A percentile compares a stretch with the other conserved stretches of the same genome.
These are phyloP conservation scores for Exophiala sp. DNA, from an alignment of 2,329 filamentous ascomycete genomes.

Conservation along the genomic window DNA sequence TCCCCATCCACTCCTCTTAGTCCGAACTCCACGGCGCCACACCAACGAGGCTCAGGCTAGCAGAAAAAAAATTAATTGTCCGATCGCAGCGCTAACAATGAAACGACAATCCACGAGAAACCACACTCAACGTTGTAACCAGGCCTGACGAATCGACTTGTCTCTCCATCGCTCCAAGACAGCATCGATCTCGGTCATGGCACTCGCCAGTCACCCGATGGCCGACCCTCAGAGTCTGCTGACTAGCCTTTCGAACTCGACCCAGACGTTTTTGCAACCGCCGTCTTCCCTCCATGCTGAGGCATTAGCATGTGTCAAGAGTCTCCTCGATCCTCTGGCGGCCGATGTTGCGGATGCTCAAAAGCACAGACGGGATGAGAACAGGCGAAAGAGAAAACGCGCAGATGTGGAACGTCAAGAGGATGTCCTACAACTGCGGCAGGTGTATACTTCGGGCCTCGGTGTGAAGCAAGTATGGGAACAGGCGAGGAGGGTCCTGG, in stretches of 20 bases:
- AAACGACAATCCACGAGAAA: not conserved
- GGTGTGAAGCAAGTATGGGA: slow-evolving; percentile 89
- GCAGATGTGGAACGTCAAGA: slow-evolving; percentile 39
- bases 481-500: slow-evolving; percentile 80
- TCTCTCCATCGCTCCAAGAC: no score
- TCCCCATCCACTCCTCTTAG: no score
- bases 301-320: slow-evolving; percentile 72
- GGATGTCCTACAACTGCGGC: slow-evolving; percentile 70
- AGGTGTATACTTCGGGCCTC: slow-evolving; percentile 82
- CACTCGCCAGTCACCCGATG: not conserved
- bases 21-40: no score
- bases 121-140: not conserved
- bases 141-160: not conserved
- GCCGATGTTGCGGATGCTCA: slow-evolving; percentile 70
- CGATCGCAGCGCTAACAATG: not conserved
- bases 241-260: slow-evolving; percentile 58
- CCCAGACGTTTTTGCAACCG: slow-evolving; percentile 76
- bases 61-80: not conserved
- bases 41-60: not conserved
- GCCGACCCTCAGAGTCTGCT: slow-evolving; percentile 39
- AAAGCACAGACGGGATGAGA: slow-evolving; percentile 65
- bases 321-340: slow-evolving; percentile 74
- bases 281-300: slow-evolving; percentile 62
- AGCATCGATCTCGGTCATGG: not conserved
- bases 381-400: slow-evolving; percentile 40